phyloP scores from a whole-genome alignment of 768 basidiomycete genomes.

The Naganishia randhawae region DNA sequence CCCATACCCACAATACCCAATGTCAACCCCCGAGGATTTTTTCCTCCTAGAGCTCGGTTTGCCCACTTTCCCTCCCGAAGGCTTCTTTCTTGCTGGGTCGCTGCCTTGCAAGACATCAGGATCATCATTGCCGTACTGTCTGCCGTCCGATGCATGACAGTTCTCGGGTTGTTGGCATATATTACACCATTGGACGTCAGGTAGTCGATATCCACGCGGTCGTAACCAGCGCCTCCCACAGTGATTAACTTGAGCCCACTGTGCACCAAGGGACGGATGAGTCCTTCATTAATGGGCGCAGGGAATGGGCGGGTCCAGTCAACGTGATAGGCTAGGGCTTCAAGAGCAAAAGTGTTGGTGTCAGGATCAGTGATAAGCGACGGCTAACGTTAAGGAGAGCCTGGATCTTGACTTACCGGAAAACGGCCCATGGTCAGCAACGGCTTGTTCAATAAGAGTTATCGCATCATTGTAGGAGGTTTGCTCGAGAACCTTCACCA shows the following conservation, averaged over 20 bases:
- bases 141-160: conserved; percentile 86
- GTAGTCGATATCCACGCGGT: conserved; percentile 73
- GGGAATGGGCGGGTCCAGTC: conserved; percentile 15
- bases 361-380: neutral
- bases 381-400: neutral
- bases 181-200: conserved; percentile 69
- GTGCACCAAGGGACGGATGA: neutral
- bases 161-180: conserved; percentile 83
- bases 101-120: conserved; percentile 72
- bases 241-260: conserved; percentile 9
- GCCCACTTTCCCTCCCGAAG: conserved; percentile 46
- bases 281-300: conserved; percentile 3
- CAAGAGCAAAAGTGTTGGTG: no score
- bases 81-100: conserved; percentile 67
- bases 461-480: neutral
- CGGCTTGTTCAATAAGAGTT: neutral
- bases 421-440: neutral
- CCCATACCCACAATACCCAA: conserved; percentile 53
- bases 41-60: conserved; percentile 40
- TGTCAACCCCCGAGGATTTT: conserved; percentile 48
- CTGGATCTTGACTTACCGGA: neutral
- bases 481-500: neutral
- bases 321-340: neutral
- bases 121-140: conserved; percentile 69
- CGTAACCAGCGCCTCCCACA: conserved; percentile 75